phyloP scores from a whole-genome alignment of 148 eudicot species.

The Cornus kousa region DNA sequence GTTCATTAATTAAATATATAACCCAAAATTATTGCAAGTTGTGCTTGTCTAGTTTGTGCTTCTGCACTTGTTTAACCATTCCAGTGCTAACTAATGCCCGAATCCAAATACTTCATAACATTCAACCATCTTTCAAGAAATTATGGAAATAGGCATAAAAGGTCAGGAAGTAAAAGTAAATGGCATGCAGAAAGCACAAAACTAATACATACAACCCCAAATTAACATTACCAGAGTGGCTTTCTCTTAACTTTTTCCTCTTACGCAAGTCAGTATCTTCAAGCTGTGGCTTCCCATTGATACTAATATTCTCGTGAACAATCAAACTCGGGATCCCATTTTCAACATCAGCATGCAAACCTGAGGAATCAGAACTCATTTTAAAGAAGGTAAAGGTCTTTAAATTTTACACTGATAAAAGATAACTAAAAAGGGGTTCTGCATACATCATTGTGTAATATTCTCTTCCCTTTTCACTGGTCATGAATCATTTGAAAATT shows the following conservation, averaged over 20 bases:
- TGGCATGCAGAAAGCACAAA: not conserved
- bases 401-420: not conserved
- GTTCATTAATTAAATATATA: too few relatives aligned
- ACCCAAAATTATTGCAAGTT: not conserved
- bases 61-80: too few relatives aligned
- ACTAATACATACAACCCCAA: not conserved
- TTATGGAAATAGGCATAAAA: too few relatives aligned
- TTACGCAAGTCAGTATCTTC: slow-evolving; percentile 21
- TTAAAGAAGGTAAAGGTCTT: not conserved
- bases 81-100: not conserved
- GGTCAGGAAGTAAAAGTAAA: not conserved
- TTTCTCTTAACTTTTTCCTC: slow-evolving; percentile 31
- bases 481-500: too few relatives aligned
- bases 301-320: slow-evolving; percentile 6
- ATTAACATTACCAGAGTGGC: slow-evolving; percentile 25
- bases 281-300: slow-evolving; percentile 9
- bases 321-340: not conserved
- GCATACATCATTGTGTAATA: not conserved
- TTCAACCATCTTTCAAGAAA: not conserved
- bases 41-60: not conserved
- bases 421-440: not conserved
- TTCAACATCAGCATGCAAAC: slow-evolving; percentile 35
- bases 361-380: slow-evolving; percentile 27
- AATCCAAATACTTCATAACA: not conserved
- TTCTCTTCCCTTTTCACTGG: not conserved